A percentile compares a stretch with the other conserved stretches of the same genome.
phyloP scores from a whole-genome alignment of 1,139 yeast species.

The Sugiyamaella paludigena region DNA sequence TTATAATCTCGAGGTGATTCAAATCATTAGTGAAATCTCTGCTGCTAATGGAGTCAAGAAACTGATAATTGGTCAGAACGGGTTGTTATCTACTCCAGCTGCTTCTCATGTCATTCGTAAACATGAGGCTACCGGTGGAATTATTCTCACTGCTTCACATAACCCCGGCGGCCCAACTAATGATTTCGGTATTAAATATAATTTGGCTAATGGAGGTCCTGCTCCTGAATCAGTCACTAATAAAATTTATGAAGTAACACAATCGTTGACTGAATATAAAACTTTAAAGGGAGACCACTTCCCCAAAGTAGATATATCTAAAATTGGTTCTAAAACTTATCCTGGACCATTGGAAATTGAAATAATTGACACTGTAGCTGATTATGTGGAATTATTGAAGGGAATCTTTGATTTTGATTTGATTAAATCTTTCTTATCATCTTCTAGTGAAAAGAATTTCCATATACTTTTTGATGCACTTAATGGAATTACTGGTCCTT shows the following conservation, averaged over 20 bases:
- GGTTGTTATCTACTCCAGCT: conserved; percentile 92
- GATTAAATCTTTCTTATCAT: conserved; percentile 63
- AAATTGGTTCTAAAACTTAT: conserved; percentile 49
- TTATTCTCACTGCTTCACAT: conserved; percentile 93
- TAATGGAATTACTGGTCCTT: conserved; percentile 97
- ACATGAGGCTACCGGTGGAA: conserved; percentile 84
- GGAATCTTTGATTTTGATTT: conserved; percentile 84
- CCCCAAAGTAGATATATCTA: conserved; percentile 58
- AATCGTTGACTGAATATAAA: conserved; percentile 58
- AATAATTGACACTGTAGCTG: conserved; percentile 76
- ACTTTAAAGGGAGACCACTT: conserved; percentile 45
- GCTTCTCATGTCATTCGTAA: conserved; percentile 88
- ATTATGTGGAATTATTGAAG: conserved; percentile 75
- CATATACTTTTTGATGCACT: conserved; percentile 82
- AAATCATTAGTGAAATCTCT: conserved; percentile 74
- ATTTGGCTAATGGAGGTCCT: conserved; percentile 94
- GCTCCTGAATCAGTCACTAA: conserved; percentile 97
- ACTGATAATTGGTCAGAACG: conserved; percentile 81
- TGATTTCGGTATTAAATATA: conserved; percentile 95
- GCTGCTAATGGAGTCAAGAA: conserved; percentile 91
- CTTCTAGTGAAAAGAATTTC: conserved; percentile 54
- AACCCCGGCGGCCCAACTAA: conserved; percentile 97
- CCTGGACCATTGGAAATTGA: conserved; percentile 62
- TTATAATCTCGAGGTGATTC: conserved; percentile 79
- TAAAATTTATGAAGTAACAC: conserved; percentile 72